phyloP scores from a whole-genome alignment of 768 basidiomycete genomes.

The Podaxis rugospora region DNA sequence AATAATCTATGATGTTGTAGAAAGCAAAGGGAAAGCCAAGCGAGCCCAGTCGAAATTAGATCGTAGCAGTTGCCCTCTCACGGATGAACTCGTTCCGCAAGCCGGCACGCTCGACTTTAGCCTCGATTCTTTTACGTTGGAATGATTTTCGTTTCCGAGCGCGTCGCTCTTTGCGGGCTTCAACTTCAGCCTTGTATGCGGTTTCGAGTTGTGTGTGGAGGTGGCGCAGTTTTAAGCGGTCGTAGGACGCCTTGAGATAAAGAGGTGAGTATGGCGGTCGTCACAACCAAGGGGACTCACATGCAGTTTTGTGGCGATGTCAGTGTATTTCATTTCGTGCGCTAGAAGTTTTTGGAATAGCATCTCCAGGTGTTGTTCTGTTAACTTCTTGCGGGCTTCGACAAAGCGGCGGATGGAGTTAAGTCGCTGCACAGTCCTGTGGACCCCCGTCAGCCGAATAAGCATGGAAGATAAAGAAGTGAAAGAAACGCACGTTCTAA shows the following conservation, averaged over 20 bases:
- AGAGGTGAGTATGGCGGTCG: background rate
- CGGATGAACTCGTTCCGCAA: slow-evolving; percentile 26
- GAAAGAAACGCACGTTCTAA: slow-evolving; percentile 26
- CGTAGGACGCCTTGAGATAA: slow-evolving; percentile 24
- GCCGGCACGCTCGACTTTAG: slow-evolving; percentile 26
- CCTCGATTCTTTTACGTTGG: slow-evolving; percentile 29
- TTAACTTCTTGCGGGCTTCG: slow-evolving; percentile 20
- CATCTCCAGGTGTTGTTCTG: slow-evolving; percentile 23
- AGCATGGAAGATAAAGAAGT: slow-evolving; percentile 1
- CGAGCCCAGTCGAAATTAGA: background rate
- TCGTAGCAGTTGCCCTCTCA: background rate
- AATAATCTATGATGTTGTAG: background rate
- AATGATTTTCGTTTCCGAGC: slow-evolving; percentile 24
- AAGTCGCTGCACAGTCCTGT: slow-evolving; percentile 28
- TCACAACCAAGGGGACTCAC: slow-evolving; percentile 18
- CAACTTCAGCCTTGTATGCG: slow-evolving; percentile 22
- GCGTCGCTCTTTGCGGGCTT: slow-evolving; percentile 23
- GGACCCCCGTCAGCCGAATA: slow-evolving; percentile 3
- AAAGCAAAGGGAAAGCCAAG: background rate
- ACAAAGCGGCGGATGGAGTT: slow-evolving; percentile 22
- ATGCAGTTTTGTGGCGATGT: slow-evolving; percentile 32
- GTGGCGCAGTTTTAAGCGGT: slow-evolving; percentile 29
- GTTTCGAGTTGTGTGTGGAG: slow-evolving; percentile 24
- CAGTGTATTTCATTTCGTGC: slow-evolving; percentile 33
- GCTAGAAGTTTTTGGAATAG: slow-evolving; percentile 31